phyloP scores from a whole-genome alignment of 352 stramenopile species.

The Poterioochromonas sp. region DNA sequence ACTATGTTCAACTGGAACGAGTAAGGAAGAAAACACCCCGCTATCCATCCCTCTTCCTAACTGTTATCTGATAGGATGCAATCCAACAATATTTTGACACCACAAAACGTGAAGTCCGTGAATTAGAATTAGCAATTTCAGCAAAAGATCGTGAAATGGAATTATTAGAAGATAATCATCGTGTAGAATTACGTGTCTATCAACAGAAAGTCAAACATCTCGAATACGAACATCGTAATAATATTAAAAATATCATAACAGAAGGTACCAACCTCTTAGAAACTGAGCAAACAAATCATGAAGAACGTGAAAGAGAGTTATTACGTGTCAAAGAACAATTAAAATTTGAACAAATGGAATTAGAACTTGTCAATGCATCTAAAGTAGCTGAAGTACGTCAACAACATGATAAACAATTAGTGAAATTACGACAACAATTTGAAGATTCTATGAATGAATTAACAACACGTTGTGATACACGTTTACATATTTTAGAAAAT shows the following conservation, averaged over 20 bases:
- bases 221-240: conserved; percentile 86
- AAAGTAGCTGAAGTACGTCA: conserved; percentile 77
- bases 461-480: conserved; percentile 56
- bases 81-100: conserved; percentile 89
- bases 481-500: conserved; percentile 58
- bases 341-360: conserved; percentile 48
- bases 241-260: conserved; percentile 66
- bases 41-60: background rate
- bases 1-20: conserved; percentile 85
- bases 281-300: conserved; percentile 59
- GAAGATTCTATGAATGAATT: conserved; percentile 68
- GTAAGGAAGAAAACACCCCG: conserved; percentile 41
- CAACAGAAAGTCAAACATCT: conserved; percentile 87
- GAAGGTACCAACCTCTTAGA: conserved; percentile 59
- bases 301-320: conserved; percentile 38
- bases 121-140: conserved; percentile 77
- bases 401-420: conserved; percentile 79
- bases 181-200: conserved; percentile 77
- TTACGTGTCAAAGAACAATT: conserved; percentile 42
- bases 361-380: conserved; percentile 65
- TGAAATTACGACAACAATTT: conserved; percentile 75
- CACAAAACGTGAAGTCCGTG: conserved; percentile 75
- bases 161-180: conserved; percentile 87
- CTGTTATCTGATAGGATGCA: conserved; percentile 59
- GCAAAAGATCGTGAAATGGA: conserved; percentile 86